A percentile compares a stretch with the other conserved stretches of the same genome.
Evolutionary conservation across 805 yeast species (phyloP).

Genomic region (fission yeast (Schizosaccharomyces pombe)): DNA sequence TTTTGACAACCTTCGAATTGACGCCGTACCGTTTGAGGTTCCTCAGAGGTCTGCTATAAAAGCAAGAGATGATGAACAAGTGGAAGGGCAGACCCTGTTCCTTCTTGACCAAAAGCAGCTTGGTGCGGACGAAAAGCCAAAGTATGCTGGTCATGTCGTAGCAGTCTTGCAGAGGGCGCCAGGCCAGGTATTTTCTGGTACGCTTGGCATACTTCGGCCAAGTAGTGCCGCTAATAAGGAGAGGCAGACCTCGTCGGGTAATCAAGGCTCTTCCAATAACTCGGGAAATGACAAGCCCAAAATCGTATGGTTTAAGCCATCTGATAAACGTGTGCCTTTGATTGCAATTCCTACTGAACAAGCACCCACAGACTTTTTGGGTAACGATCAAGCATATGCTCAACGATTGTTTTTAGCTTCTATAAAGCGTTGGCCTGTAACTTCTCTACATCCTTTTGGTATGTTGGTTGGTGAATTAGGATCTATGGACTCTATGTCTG

Average conservation of each 20-base stretch:
- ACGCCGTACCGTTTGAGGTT: slow-evolving; percentile 15
- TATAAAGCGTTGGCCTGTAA: slow-evolving; percentile 96
- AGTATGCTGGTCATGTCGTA: slow-evolving; percentile 94
- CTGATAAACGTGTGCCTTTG: slow-evolving; percentile 89
- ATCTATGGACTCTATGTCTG: slow-evolving; percentile 43
- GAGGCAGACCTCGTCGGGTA: slow-evolving; percentile 19
- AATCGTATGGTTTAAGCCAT: slow-evolving; percentile 97
- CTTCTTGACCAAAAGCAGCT: slow-evolving; percentile 89
- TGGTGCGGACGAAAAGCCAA: slow-evolving; percentile 73
- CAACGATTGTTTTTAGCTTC: slow-evolving; percentile 77
- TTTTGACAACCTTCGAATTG: not conserved
- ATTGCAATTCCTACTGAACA: slow-evolving; percentile 97
- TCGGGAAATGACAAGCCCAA: slow-evolving; percentile 36
- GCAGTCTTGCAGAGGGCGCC: slow-evolving; percentile 95
- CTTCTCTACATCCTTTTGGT: slow-evolving; percentile 94
- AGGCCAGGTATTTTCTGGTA: slow-evolving; percentile 67
- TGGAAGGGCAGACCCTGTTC: slow-evolving; percentile 83
- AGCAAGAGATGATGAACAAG: slow-evolving; percentile 95
- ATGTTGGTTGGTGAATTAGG: slow-evolving; percentile 76
- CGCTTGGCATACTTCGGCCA: slow-evolving; percentile 79
- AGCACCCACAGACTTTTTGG: slow-evolving; percentile 88
- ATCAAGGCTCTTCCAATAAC: slow-evolving; percentile 8
- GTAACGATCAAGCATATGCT: slow-evolving; percentile 63
- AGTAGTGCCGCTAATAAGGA: slow-evolving; percentile 81
- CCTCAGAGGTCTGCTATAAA: slow-evolving; percentile 92